Percentiles rank a stretch among this genome's conserved stretches.
Conservation (phyloP, 192 early-diverging fungal species). For the Coemansia sp. region DNA sequence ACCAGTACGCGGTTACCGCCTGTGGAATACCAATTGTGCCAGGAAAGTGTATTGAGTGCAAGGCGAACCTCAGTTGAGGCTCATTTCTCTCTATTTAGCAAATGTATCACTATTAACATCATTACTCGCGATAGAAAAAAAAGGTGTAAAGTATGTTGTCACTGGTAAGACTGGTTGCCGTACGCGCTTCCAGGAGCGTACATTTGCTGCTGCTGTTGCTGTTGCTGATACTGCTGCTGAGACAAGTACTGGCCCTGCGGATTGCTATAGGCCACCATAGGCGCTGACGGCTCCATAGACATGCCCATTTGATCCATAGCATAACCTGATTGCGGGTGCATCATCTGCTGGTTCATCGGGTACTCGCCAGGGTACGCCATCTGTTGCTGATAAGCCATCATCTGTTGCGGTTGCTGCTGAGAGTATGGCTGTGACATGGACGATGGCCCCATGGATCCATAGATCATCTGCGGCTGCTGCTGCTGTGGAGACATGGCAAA, state of each 20-base stretch:
- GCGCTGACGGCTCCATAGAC: constrained; percentile 28
- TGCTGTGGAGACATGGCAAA: constrained; percentile 3
- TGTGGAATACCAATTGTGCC: constrained; percentile 38
- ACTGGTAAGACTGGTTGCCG: constrained; percentile 24
- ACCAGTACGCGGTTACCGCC: constrained; percentile 44
- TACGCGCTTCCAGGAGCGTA: constrained; percentile 44
- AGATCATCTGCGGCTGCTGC: constrained; percentile 25
- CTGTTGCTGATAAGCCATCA: constrained; percentile 6
- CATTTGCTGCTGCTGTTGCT: constrained; percentile 31
- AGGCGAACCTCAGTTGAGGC: neutral
- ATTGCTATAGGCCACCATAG: constrained; percentile 16
- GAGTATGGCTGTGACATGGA: constrained; percentile 17
- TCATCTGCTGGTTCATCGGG: constrained; percentile 8
- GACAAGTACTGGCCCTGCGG: constrained; percentile 22
- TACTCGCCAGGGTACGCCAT: neutral
- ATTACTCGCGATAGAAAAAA: neutral
- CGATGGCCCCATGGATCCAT: constrained; percentile 18
- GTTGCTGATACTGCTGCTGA: constrained; percentile 18
- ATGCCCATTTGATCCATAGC: constrained; percentile 16
- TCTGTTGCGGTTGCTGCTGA: constrained; percentile 21
- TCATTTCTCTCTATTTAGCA: neutral
- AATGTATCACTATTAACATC: neutral
- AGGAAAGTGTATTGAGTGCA: constrained; percentile 5
- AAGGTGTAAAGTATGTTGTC: neutral
- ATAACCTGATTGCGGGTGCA: constrained; percentile 13